Percentiles rank a stretch among this genome's conserved stretches.
These are phyloP conservation scores for Dionaea muscipula DNA, from an alignment of 179 eudicot species.

Conservation along the genomic window DNA sequence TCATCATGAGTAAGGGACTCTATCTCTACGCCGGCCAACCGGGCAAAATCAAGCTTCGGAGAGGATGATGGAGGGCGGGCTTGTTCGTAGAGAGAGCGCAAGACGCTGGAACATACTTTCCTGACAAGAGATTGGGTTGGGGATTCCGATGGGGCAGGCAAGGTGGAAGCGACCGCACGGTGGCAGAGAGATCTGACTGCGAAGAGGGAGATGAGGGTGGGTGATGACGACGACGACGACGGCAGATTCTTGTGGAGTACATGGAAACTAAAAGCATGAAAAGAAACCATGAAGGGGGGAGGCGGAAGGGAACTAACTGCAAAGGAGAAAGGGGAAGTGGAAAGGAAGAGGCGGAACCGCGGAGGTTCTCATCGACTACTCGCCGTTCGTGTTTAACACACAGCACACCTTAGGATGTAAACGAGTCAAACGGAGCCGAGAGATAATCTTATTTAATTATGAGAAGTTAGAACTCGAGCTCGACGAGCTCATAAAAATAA, in stretches of 20 bases:
- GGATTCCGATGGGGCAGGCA: slow-evolving; percentile 16
- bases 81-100: slow-evolving; percentile 48
- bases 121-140: slow-evolving; percentile 28
- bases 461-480: no score
- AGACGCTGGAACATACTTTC: slow-evolving; percentile 38
- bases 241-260: background rate
- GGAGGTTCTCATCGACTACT: no score
- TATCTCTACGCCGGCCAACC: slow-evolving; percentile 13
- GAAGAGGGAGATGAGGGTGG: background rate
- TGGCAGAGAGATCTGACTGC: background rate
- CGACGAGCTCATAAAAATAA: no score
- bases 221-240: background rate
- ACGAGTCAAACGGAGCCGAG: no score
- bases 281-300: background rate
- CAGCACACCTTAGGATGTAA: no score
- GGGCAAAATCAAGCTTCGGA: slow-evolving; percentile 29
- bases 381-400: no score
- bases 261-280: background rate
- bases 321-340: no score
- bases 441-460: no score
- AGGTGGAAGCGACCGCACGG: background rate
- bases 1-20: slow-evolving; percentile 48
- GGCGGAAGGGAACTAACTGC: no score
- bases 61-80: slow-evolving; percentile 29
- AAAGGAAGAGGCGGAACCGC: no score